Evolutionary conservation across 2,329 filamentous ascomycete genomes (phyloP).

Genomic region (Grosmannia penicillata): DNA sequence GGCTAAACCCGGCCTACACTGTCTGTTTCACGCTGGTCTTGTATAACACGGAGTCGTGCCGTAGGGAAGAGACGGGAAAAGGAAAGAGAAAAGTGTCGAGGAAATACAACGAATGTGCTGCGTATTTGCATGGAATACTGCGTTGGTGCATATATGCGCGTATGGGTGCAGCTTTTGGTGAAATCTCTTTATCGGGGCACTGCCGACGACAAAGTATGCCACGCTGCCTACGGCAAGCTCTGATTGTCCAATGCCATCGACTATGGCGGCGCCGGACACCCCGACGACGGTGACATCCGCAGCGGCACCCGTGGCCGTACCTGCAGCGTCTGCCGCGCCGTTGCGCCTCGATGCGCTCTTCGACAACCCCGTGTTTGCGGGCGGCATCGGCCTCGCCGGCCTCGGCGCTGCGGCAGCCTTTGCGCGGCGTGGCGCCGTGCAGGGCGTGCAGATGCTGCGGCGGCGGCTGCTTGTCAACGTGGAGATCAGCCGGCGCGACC

Average conservation of each 20-base stretch:
- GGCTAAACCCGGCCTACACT: slow-evolving; percentile 24
- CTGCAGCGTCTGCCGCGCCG: neutral
- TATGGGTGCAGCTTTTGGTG: too few relatives aligned
- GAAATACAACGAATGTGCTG: too few relatives aligned
- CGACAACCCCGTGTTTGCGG: slow-evolving; percentile 48
- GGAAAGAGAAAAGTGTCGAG: too few relatives aligned
- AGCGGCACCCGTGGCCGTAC: neutral
- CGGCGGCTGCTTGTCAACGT: slow-evolving; percentile 85
- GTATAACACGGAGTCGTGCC: too few relatives aligned
- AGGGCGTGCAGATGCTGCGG: slow-evolving; percentile 59
- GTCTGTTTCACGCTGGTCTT: too few relatives aligned
- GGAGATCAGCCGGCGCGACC: slow-evolving; percentile 88
- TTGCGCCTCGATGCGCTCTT: slow-evolving; percentile 38
- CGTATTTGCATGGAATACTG: too few relatives aligned
- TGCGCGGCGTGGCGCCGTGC: slow-evolving; percentile 61
- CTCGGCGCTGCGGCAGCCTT: slow-evolving; percentile 71
- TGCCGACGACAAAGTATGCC: too few relatives aligned
- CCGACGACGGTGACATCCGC: neutral
- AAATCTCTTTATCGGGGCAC: neutral
- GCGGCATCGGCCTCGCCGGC: slow-evolving; percentile 80
- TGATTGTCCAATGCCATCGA: neutral
- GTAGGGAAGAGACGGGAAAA: too few relatives aligned
- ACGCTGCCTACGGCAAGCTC: too few relatives aligned
- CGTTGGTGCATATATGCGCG: too few relatives aligned
- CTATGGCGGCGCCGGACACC: neutral